These are phyloP conservation scores for Hirschfeldia incana DNA, from an alignment of 345 rosid species.

Conservation along the genomic window DNA sequence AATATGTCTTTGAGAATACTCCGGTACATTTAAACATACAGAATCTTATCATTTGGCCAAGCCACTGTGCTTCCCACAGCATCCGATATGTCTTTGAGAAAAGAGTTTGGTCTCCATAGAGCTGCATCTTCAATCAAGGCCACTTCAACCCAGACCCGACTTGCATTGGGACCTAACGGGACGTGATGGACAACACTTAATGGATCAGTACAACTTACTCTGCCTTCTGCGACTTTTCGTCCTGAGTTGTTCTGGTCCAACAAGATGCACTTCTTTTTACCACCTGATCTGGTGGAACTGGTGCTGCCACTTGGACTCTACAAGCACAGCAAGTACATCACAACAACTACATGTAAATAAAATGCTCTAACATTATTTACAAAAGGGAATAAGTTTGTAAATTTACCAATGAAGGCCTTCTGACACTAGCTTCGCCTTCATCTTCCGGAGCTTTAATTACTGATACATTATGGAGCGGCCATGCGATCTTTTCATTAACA, in stretches of 20 bases:
- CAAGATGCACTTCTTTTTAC: not conserved
- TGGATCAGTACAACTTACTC: not conserved
- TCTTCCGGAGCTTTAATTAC: too few relatives aligned
- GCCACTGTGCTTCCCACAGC: not conserved
- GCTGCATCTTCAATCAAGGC: too few relatives aligned
- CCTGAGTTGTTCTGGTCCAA: not conserved
- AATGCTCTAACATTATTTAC: not conserved
- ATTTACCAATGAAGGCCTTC: not conserved
- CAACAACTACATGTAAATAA: not conserved
- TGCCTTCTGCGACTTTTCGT: not conserved
- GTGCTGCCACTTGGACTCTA: not conserved
- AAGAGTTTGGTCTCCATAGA: too few relatives aligned
- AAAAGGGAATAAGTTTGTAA: not conserved
- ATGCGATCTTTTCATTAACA: too few relatives aligned
- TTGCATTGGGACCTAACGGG: not conserved
- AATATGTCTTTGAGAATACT: too few relatives aligned
- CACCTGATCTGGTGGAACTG: not conserved
- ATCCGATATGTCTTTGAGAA: not conserved
- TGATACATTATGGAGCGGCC: too few relatives aligned
- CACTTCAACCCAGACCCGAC: not conserved
- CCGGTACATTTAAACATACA: not conserved
- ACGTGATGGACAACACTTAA: not conserved
- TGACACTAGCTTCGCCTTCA: not conserved
- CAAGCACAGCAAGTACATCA: not conserved
- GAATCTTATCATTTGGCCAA: not conserved